Evolutionary conservation across 805 yeast species (phyloP).

Genomic region (Sugiyamaella boreocaroliniensis): DNA sequence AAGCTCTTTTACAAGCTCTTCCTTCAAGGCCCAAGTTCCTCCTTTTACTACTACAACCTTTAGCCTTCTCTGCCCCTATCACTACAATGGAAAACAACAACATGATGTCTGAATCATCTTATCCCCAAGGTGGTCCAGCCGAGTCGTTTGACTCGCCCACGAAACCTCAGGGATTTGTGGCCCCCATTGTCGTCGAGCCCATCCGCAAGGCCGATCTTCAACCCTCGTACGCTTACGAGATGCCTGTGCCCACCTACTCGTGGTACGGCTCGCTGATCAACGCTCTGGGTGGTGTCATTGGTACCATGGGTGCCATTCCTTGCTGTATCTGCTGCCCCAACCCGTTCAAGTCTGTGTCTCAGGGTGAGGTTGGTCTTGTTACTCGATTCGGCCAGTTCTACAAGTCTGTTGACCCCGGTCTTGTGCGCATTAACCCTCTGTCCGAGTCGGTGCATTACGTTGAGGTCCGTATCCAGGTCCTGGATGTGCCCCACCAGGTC

Average conservation of each 20-base stretch:
- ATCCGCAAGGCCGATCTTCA: slow-evolving; percentile 24
- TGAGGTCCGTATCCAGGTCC: slow-evolving; percentile 50
- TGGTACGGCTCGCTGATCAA: slow-evolving; percentile 31
- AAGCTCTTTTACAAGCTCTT: too few relatives aligned
- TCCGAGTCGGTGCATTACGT: slow-evolving; percentile 48
- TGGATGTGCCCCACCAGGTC: slow-evolving; percentile 59
- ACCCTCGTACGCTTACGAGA: slow-evolving; percentile 31
- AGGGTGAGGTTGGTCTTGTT: slow-evolving; percentile 64
- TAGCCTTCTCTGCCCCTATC: neutral
- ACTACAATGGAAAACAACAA: neutral
- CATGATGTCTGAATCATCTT: neutral
- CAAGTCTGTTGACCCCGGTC: slow-evolving; percentile 63
- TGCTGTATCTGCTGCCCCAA: slow-evolving; percentile 48
- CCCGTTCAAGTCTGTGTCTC: slow-evolving; percentile 54
- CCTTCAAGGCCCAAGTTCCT: too few relatives aligned
- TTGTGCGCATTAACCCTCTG: slow-evolving; percentile 57
- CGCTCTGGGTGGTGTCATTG: slow-evolving; percentile 41
- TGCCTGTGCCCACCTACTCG: slow-evolving; percentile 32
- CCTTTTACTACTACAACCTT: neutral
- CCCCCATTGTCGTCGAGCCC: slow-evolving; percentile 26
- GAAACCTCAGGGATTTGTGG: slow-evolving; percentile 1
- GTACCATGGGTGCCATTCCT: slow-evolving; percentile 50
- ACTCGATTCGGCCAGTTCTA: slow-evolving; percentile 62
- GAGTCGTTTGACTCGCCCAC: neutral
- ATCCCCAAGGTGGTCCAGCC: neutral